Percentiles rank a stretch among this genome's conserved stretches.
Evolutionary conservation across 768 basidiomycete species (phyloP).

Genomic region (Leccinellum rugosiceps): DNA sequence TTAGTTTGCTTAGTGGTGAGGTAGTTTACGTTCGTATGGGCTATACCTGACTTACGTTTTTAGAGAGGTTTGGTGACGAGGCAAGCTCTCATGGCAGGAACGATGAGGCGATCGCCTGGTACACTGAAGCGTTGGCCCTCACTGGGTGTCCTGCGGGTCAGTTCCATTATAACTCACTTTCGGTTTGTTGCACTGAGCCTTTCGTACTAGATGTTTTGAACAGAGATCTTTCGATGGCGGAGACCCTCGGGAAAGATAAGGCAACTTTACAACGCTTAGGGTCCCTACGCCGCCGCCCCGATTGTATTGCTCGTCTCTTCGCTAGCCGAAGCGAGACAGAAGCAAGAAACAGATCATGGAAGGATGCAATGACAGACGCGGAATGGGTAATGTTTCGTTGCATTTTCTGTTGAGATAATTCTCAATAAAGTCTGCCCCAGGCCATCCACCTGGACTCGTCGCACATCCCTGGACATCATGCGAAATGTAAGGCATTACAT

Average conservation of each 20-base stretch:
- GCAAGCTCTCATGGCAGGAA: neutral
- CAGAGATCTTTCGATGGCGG: neutral
- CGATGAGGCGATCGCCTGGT: constrained; percentile 11
- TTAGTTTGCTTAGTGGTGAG: constrained; percentile 16
- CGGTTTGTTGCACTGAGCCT: neutral
- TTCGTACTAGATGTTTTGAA: neutral
- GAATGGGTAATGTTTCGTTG: neutral
- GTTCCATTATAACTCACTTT: neutral
- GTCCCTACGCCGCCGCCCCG: neutral
- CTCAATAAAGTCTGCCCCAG: neutral
- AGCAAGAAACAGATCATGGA: neutral
- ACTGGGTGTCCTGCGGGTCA: constrained; percentile 3
- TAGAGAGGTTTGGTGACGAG: constrained; percentile 14
- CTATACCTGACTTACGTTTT: neutral
- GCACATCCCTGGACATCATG: neutral
- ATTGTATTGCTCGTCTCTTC: constrained; percentile 3
- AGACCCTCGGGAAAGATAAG: neutral
- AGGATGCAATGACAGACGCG: constrained; percentile 5
- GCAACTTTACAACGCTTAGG: neutral
- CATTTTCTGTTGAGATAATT: neutral
- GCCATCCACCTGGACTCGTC: constrained; percentile 2
- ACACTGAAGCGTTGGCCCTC: constrained; percentile 9
- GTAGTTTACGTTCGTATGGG: neutral
- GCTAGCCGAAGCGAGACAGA: constrained; percentile 6
- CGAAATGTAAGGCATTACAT: neutral